These are phyloP conservation scores for Aspergillus caelatus DNA, from an alignment of 2,329 filamentous ascomycete species.

Conservation along the genomic window DNA sequence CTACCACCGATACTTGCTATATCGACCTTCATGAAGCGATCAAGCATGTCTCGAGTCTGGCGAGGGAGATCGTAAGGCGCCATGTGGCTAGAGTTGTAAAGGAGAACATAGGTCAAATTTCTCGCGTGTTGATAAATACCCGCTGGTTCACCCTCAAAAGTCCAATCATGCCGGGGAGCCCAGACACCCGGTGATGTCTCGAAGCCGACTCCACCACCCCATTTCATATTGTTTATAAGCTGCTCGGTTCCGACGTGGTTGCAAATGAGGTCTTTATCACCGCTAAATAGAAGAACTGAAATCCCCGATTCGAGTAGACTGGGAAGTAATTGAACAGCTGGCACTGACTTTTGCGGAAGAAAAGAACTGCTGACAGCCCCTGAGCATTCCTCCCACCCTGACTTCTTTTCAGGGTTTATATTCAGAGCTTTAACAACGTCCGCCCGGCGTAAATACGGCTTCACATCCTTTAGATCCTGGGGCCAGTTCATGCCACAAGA, in stretches of 20 bases:
- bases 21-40: slow-evolving; percentile 92
- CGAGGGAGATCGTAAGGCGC: slow-evolving; percentile 92
- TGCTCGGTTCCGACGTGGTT: slow-evolving; percentile 94
- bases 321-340: slow-evolving; percentile 75
- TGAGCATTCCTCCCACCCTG: slow-evolving; percentile 90
- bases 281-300: slow-evolving; percentile 85
- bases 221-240: slow-evolving; percentile 85
- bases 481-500: slow-evolving; percentile 99
- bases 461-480: slow-evolving; percentile 75
- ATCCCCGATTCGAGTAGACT: slow-evolving; percentile 72
- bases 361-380: slow-evolving; percentile 76
- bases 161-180: slow-evolving; percentile 93
- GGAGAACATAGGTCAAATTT: slow-evolving; percentile 92
- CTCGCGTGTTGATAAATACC: slow-evolving; percentile 94
- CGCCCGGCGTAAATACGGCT: slow-evolving; percentile 79
- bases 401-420: slow-evolving; percentile 76
- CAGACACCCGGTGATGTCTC: slow-evolving; percentile 83
- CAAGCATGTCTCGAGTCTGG: slow-evolving; percentile 90
- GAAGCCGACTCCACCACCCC: slow-evolving; percentile 91
- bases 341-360: slow-evolving; percentile 68
- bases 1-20: slow-evolving; percentile 83
- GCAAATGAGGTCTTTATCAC: slow-evolving; percentile 92
- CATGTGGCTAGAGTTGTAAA: slow-evolving; percentile 97
- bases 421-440: slow-evolving; percentile 82
- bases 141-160: slow-evolving; percentile 82